Percentiles rank a stretch among this genome's conserved stretches.
These are phyloP conservation scores for Adiantum capillusveneris DNA, from an alignment of 75 land plant genomes.

Conservation along the genomic window DNA sequence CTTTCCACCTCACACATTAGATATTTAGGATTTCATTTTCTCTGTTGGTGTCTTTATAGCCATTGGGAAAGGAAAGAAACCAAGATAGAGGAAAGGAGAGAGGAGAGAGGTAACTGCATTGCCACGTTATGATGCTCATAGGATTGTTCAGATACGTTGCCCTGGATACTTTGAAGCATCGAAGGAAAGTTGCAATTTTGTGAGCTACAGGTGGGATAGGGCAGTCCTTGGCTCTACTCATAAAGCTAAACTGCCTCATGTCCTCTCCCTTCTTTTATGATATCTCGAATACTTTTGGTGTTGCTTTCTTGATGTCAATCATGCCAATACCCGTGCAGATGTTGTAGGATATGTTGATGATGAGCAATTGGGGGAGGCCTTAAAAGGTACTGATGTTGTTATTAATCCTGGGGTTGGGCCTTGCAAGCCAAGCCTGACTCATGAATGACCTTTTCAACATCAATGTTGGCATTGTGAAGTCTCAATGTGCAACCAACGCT, in stretches of 20 bases:
- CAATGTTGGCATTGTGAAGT: slow-evolving; percentile 92
- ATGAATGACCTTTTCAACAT: slow-evolving; percentile 97
- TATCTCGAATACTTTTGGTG: slow-evolving; percentile 92
- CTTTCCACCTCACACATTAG: no score
- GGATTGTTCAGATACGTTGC: slow-evolving; percentile 11
- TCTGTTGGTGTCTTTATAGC: no score
- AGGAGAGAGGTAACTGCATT: no score
- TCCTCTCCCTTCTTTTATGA: slow-evolving; percentile 79
- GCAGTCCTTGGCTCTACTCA: slow-evolving; percentile 78
- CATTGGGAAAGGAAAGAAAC: no score
- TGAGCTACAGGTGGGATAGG: slow-evolving; percentile 99
- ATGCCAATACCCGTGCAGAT: slow-evolving; percentile 79
- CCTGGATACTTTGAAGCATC: slow-evolving; percentile 28
- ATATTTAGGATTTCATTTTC: no score
- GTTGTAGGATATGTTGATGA: slow-evolving; percentile 71
- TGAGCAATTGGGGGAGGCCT: slow-evolving; percentile 62
- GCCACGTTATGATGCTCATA: neutral
- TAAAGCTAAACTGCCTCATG: slow-evolving; percentile 92
- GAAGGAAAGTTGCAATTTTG: slow-evolving; percentile 74
- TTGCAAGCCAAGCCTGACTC: slow-evolving; percentile 94
- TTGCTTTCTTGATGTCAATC: slow-evolving; percentile 91
- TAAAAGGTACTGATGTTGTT: slow-evolving; percentile 79
- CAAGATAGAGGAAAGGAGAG: no score
- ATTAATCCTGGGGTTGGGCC: slow-evolving; percentile 98
- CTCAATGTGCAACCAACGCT: slow-evolving; percentile 61